Evolutionary conservation across 2,329 filamentous ascomycete species (phyloP).

Genomic region (Lecanicillium sp.): DNA sequence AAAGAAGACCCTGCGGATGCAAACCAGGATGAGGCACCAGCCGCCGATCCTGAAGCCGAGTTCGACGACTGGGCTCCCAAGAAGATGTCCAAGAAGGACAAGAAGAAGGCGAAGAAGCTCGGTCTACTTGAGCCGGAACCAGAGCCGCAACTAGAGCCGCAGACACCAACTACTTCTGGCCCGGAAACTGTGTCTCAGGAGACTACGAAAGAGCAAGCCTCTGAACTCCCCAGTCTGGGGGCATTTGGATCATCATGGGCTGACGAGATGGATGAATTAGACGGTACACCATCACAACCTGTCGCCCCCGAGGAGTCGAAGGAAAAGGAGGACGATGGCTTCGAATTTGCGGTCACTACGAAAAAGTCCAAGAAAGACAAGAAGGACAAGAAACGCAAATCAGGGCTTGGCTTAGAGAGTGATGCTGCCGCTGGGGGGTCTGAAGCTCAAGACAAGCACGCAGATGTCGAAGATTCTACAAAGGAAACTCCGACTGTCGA

Average conservation of each 20-base stretch:
- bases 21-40: not conserved
- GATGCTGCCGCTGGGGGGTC: slow-evolving; percentile 2
- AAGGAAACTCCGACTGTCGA: slow-evolving; percentile 1
- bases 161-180: too few relatives aligned
- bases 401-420: slow-evolving; percentile 3
- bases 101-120: slow-evolving; percentile 26
- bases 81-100: slow-evolving; percentile 25
- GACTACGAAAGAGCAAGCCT: slow-evolving; percentile 1
- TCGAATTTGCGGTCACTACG: slow-evolving; percentile 7
- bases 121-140: slow-evolving; percentile 11
- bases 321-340: not conserved
- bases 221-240: not conserved
- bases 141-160: too few relatives aligned
- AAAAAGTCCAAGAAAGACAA: slow-evolving; percentile 32
- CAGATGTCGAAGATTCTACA: not conserved
- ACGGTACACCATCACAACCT: not conserved
- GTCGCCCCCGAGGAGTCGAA: not conserved
- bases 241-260: slow-evolving; percentile 8
- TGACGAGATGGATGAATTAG: slow-evolving; percentile 10
- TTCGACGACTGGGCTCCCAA: slow-evolving; percentile 6
- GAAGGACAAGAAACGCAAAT: slow-evolving; percentile 24
- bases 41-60: not conserved
- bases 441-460: slow-evolving; percentile 2
- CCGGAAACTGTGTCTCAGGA: not conserved
- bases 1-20: slow-evolving; percentile 1